phyloP scores from a whole-genome alignment of 176 grass and related monocot genomes.

The Elaeis guineensis region DNA sequence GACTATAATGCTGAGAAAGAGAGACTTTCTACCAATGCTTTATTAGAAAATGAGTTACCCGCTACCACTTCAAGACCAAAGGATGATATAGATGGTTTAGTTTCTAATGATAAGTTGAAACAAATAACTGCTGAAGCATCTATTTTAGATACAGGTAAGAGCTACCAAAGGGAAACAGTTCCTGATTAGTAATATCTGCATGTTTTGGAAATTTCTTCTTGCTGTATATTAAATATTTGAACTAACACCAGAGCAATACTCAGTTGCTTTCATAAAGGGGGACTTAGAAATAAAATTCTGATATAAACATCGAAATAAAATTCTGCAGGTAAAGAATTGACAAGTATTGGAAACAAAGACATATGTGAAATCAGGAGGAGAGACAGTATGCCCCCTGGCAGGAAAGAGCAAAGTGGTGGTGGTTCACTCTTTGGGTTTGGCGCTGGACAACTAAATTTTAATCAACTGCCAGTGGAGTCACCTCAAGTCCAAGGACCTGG shows the following conservation, averaged over 20 bases:
- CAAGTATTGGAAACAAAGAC: constrained; percentile 11
- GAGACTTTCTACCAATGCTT: not conserved
- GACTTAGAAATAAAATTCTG: too few relatives aligned
- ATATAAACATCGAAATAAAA: too few relatives aligned
- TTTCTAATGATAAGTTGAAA: constrained; percentile 21
- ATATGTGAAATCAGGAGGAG: not conserved
- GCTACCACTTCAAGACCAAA: constrained; percentile 32
- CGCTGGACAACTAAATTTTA: not conserved
- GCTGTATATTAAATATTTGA: too few relatives aligned
- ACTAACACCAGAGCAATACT: too few relatives aligned
- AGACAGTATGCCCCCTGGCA: not conserved
- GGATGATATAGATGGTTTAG: constrained; percentile 22
- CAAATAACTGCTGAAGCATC: constrained; percentile 22
- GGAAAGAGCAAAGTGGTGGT: not conserved
- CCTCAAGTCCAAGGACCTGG: not conserved
- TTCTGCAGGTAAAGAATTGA: constrained; percentile 20
- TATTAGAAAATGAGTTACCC: constrained; percentile 20
- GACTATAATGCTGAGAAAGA: constrained; percentile 31
- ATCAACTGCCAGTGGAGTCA: not conserved
- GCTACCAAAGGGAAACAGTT: too few relatives aligned
- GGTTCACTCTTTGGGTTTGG: not conserved
- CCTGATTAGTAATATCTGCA: too few relatives aligned
- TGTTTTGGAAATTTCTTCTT: too few relatives aligned
- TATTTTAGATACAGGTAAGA: constrained; percentile 38
- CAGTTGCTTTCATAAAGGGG: too few relatives aligned